Evolutionary conservation across 2,329 filamentous ascomycete genomes (phyloP), one percentile per base, ranked within the genome.

Genomic region (Eurotiales sp.): DNA sequence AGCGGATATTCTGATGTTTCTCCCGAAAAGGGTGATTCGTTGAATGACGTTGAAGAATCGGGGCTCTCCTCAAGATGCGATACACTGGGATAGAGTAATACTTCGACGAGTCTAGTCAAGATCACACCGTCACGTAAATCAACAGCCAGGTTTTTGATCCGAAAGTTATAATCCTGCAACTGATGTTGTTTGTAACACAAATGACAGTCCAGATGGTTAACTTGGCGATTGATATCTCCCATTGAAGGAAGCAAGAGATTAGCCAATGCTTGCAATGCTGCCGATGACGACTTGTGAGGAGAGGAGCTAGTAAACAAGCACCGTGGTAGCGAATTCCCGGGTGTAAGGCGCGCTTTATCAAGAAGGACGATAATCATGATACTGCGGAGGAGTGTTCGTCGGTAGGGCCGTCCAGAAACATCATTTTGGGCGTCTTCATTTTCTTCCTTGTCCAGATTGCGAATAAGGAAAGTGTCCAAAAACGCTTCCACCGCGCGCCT

Each of bases 121-220:
- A 79, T 68, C 8, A 85, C 73, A 1, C 83, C 83, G 60, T 85
- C 79, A 29, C 83, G 76, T 19, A 86, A 69, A 58, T 85, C 83
- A 8, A 82, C 74, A 1, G 82, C 83, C 21, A 86, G 71, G 57
- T 85, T 85, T 8, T 72, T 68, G 50, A 86, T 77, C 34, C 67
- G 66, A 60, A 83, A 85, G 1, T 72, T 67, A 56, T 80, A 81
- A 63, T 86, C 83, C 55, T 83, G 73, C 5, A 85, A 70, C 2
- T 76, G 74, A 53, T 78, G 74, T 59, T 86, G 83, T 7, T 72
- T 65, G 59, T 81, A 76, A 3, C 63, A 61, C 19, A 84, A 65
- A n/a, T 72, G 72, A 62, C 82, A 85, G 52, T 76, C 76, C 19
- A 85, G 65, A 59, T 84, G 79, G 21, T 71, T 72, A 2, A 86